Conservation (phyloP, 805 yeast species). For the Yamadazyma philogaea region DNA sequence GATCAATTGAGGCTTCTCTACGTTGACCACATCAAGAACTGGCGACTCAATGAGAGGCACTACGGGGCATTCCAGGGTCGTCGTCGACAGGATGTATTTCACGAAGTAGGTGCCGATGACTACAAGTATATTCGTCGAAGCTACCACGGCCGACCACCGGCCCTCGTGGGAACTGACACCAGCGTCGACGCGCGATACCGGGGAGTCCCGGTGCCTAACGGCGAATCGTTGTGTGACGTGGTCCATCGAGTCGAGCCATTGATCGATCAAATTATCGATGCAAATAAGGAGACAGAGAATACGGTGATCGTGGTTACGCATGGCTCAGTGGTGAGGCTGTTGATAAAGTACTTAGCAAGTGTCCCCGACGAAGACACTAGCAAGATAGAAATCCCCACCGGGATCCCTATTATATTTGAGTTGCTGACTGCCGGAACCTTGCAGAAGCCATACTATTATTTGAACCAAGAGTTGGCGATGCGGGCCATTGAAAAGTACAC, state of each 20-base stretch:
- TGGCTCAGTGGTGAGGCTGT: conserved; percentile 41
- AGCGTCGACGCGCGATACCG: conserved; percentile 37
- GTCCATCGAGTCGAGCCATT: conserved; percentile 41
- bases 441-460: conserved; percentile 31
- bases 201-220: conserved; percentile 31
- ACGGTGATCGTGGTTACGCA: conserved; percentile 39
- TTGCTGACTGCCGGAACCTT: conserved; percentile 28
- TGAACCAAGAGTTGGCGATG: conserved; percentile 39
- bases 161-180: conserved; percentile 22
- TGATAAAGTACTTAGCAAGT: conserved; percentile 35
- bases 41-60: conserved; percentile 45
- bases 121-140: conserved; percentile 38
- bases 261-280: conserved; percentile 26
- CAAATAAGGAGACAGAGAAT: conserved; percentile 19
- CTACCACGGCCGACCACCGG: conserved; percentile 38
- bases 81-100: conserved; percentile 34
- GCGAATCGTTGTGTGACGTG: conserved; percentile 39
- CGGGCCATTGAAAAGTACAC: conserved; percentile 37
- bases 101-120: conserved; percentile 34
- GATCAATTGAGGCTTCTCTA: conserved; percentile 30
- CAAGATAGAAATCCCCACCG: conserved; percentile 43
- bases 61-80: conserved; percentile 43
- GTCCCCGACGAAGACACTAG: conserved; percentile 38
- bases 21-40: conserved; percentile 36
- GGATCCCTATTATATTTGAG: conserved; percentile 44